A percentile compares a stretch with the other conserved stretches of the same genome.
phyloP scores from a whole-genome alignment of 2,329 filamentous ascomycete genomes.

The Colletotrichum limetticola region DNA sequence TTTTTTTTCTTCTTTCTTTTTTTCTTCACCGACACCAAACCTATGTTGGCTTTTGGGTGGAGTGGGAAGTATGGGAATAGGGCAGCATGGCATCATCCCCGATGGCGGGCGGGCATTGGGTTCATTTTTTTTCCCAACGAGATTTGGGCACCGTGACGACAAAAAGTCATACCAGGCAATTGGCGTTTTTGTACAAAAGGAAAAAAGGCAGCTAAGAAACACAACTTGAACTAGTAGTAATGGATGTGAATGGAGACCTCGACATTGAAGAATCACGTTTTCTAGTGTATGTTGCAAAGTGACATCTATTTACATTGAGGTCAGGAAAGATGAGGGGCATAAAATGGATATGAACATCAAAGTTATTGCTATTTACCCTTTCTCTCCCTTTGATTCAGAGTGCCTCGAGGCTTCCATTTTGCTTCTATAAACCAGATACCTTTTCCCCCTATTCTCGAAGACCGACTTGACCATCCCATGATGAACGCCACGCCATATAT shows the following conservation, averaged over 20 bases:
- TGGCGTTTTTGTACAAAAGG: background rate
- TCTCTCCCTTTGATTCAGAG: background rate
- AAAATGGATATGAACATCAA: background rate
- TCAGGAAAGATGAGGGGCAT: background rate
- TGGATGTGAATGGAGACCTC: background rate
- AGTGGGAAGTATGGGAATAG: too few relatives aligned
- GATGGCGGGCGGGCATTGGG: background rate
- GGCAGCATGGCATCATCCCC: background rate
- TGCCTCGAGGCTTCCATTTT: background rate
- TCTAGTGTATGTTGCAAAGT: background rate
- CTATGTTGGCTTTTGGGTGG: background rate
- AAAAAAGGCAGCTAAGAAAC: background rate
- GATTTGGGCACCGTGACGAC: background rate
- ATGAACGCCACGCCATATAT: conserved; percentile 22
- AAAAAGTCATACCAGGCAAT: background rate
- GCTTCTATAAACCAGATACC: background rate
- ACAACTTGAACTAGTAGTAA: background rate
- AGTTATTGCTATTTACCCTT: background rate
- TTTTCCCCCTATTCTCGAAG: background rate
- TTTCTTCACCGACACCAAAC: too few relatives aligned
- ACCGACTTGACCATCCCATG: background rate
- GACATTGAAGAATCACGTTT: background rate
- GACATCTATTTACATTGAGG: background rate
- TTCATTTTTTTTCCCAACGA: background rate
- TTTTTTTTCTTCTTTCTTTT: background rate